These are phyloP conservation scores for Fusarium liriodendri DNA, from an alignment of 2,329 filamentous ascomycete species.

Conservation along the genomic window DNA sequence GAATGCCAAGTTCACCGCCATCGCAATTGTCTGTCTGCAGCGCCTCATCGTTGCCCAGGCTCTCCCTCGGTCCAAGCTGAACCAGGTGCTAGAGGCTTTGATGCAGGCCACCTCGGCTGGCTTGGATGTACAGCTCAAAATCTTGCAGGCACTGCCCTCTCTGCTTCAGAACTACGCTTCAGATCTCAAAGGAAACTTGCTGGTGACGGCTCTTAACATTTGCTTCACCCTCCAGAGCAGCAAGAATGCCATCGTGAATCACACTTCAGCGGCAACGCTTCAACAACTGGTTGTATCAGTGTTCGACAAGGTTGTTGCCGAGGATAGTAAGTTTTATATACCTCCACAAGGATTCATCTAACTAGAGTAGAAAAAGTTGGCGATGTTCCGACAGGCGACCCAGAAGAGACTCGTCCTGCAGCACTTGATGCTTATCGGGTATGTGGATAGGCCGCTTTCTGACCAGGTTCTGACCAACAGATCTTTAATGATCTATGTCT, in stretches of 20 bases:
- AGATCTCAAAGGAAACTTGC: slow-evolving; percentile 82
- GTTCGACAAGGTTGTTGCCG: slow-evolving; percentile 88
- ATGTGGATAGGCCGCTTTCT: slow-evolving; percentile 12
- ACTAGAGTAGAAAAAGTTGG: slow-evolving; percentile 53
- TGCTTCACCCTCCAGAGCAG: slow-evolving; percentile 91
- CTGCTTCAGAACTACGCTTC: slow-evolving; percentile 89
- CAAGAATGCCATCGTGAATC: slow-evolving; percentile 94
- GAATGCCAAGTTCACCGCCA: slow-evolving; percentile 89
- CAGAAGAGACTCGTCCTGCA: slow-evolving; percentile 76
- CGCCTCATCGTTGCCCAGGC: slow-evolving; percentile 85
- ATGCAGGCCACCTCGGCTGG: slow-evolving; percentile 84
- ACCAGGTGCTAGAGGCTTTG: slow-evolving; percentile 88
- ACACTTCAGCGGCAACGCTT: slow-evolving; percentile 94
- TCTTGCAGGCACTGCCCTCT: slow-evolving; percentile 90
- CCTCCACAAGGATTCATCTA: slow-evolving; percentile 8
- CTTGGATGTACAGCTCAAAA: slow-evolving; percentile 94
- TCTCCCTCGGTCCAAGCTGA: slow-evolving; percentile 81
- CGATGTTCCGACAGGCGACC: slow-evolving; percentile 69
- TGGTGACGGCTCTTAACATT: slow-evolving; percentile 87
- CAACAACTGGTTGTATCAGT: slow-evolving; percentile 93
- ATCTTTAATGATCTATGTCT: slow-evolving; percentile 92
- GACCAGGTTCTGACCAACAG: slow-evolving; percentile 50
- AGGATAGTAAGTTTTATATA: slow-evolving; percentile 73
- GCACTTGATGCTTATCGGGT: slow-evolving; percentile 88
- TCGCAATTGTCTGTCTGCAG: slow-evolving; percentile 89